A percentile compares a stretch with the other conserved stretches of the same genome.
These are phyloP conservation scores for Macaranga tanarius DNA, from an alignment of 441 rosid species.

Conservation along the genomic window DNA sequence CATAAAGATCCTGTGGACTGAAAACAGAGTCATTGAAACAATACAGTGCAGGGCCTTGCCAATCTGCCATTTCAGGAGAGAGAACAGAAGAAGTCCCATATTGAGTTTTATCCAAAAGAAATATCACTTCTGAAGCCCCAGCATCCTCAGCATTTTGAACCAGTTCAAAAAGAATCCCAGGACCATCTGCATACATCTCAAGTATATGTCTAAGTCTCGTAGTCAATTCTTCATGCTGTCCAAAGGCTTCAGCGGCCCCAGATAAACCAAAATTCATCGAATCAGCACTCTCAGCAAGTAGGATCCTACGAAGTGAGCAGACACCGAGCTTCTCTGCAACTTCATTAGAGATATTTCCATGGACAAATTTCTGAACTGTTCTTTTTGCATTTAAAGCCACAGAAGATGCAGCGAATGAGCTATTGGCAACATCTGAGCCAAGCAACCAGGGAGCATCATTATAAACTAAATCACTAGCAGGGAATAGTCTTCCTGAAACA, in stretches of 20 bases:
- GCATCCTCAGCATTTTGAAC: conserved; percentile 99
- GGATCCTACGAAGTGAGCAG: conserved; percentile 91
- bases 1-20: conserved; percentile 95
- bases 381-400: conserved; percentile 64
- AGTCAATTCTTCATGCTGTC: conserved; percentile 99
- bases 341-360: conserved; percentile 94
- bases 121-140: conserved; percentile 91
- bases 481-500: conserved; percentile 74
- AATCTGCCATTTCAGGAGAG: conserved; percentile 98
- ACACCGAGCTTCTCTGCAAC: conserved; percentile 98
- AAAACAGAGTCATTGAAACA: conserved; percentile 97
- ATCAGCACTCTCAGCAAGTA: conserved; percentile 99
- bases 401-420: conserved; percentile 59
- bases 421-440: conserved; percentile 59
- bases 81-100: conserved; percentile 98
- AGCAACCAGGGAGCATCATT: conserved; percentile 99
- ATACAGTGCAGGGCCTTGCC: conserved; percentile 99
- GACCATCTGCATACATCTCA: conserved; percentile 99
- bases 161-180: conserved; percentile 94
- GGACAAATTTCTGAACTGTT: conserved; percentile 76
- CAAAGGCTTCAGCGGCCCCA: conserved; percentile 99
- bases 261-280: conserved; percentile 94
- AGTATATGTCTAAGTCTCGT: conserved; percentile 97
- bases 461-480: conserved; percentile 80
- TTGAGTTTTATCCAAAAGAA: conserved; percentile 94